Evolutionary conservation across 495 filamentous ascomycete genomes (phyloP), one percentile per base, ranked within the genome.

Genomic region (Margaritispora aquatica): DNA sequence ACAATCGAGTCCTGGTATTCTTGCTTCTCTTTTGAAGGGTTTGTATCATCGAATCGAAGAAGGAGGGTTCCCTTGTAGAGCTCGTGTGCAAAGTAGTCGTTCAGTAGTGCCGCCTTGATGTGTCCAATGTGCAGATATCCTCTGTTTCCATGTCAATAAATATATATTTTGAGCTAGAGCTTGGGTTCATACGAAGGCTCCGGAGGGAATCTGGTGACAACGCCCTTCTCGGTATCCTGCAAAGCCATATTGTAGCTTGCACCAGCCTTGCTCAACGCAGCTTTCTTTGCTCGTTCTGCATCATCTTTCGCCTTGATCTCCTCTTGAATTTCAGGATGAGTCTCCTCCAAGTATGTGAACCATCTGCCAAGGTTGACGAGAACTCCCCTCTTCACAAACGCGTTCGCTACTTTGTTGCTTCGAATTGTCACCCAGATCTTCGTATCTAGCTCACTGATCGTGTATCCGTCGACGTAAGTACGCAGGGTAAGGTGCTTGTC

Each of bases 141-240:
- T 56, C 82, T 85, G 47, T 17, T 13, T 47, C 23, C n/a, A 15
- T 48, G 31, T 56, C 51, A 66, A 61, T 26, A 63, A n/a, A n/a
- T 27, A 26, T n/a, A 49, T 22, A 22, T 7, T 3, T 13, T 11
- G 22, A 22, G 23, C 13, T 15, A 13, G 26, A 48, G n/a, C 5
- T 13, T 9, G 24, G 5, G 13, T 27, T 75, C 84, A 76, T 74
- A 89, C 82, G 93, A 96, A 61, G 94, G 94, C 84, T 98, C 94
- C 1, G 94, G 94, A 17, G 93, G 86, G 76, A 98, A 98, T 60
- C 95, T 78, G 23, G 90, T 94, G 26, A 97, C 89, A 26, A 97
- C 92, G 8, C 94, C 94, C 69, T 94, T 88, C 29, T 89, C 89
- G n/a, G 84, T 86, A 66, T 95, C 87, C 58, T 87, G 85, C 20